Conservation (phyloP, 2,329 filamentous ascomycete genomes). For the Penicillium freii region DNA sequence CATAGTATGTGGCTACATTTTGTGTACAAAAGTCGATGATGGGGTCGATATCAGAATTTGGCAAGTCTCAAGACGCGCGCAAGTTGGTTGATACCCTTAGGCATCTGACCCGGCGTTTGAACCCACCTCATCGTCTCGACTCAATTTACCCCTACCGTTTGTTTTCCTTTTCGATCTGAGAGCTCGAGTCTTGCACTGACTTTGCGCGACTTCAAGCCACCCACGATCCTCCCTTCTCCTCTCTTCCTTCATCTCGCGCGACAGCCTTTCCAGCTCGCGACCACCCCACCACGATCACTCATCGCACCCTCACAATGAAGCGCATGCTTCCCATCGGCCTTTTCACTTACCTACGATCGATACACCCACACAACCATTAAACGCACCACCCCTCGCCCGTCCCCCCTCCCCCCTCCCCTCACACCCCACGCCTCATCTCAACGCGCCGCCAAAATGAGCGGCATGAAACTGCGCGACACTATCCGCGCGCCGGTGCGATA, state of each 20-base stretch:
- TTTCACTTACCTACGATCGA: not conserved
- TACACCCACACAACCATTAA: not conserved
- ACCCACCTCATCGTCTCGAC: not conserved
- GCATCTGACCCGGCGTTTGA: not conserved
- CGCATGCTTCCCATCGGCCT: not conserved
- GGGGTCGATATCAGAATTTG: not conserved
- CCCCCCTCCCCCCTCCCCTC: not conserved
- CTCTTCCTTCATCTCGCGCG: not conserved
- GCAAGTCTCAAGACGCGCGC: not conserved
- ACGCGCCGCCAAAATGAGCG: slow-evolving; percentile 8
- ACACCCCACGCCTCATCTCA: not conserved
- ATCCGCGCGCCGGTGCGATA: slow-evolving; percentile 33
- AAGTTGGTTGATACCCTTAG: not conserved
- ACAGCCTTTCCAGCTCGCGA: not conserved
- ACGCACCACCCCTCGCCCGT: not conserved
- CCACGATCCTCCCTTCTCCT: not conserved
- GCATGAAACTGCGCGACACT: slow-evolving; percentile 35
- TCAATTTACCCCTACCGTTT: not conserved
- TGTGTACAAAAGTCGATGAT: not conserved
- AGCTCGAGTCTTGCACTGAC: not conserved
- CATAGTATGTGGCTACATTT: not conserved
- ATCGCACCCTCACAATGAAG: not conserved
- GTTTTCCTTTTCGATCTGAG: not conserved
- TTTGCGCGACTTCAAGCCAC: not conserved
- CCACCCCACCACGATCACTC: not conserved